A percentile compares a stretch with the other conserved stretches of the same genome.
phyloP scores from a whole-genome alignment of 768 basidiomycete species.

The Tricholoma bakamatsutake region DNA sequence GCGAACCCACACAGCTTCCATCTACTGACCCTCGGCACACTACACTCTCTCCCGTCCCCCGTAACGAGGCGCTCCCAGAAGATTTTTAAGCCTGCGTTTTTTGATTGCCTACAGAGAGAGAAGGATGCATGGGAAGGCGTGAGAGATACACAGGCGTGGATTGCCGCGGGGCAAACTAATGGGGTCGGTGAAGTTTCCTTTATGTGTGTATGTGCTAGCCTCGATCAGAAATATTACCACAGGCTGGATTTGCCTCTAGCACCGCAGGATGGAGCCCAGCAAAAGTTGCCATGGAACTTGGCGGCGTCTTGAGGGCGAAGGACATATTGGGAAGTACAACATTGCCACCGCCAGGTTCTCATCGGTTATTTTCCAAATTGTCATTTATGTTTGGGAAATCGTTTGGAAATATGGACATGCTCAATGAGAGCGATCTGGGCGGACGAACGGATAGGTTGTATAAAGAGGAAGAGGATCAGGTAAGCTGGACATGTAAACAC shows the following conservation, averaged over 20 bases:
- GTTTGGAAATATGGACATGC: slow-evolving; percentile 23
- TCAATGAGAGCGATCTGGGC: slow-evolving; percentile 29
- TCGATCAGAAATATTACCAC: background rate
- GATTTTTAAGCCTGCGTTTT: slow-evolving; percentile 83
- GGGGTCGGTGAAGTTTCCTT: slow-evolving; percentile 1
- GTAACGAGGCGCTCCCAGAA: slow-evolving; percentile 77
- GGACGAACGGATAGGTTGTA: slow-evolving; percentile 12
- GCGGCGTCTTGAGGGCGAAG: slow-evolving; percentile 50
- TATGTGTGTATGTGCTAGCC: background rate
- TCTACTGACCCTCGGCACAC: slow-evolving; percentile 68
- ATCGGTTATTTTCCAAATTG: slow-evolving; percentile 48
- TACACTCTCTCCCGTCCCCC: slow-evolving; percentile 86
- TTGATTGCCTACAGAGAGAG: slow-evolving; percentile 52
- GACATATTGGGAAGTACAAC: slow-evolving; percentile 20
- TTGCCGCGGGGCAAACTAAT: slow-evolving; percentile 28
- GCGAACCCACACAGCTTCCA: slow-evolving; percentile 86
- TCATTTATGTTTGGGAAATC: slow-evolving; percentile 35
- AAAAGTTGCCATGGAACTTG: slow-evolving; percentile 51
- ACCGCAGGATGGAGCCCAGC: slow-evolving; percentile 41
- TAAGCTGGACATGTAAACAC: slow-evolving; percentile 23
- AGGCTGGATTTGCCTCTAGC: slow-evolving; percentile 16
- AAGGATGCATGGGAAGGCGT: slow-evolving; percentile 58
- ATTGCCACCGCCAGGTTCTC: slow-evolving; percentile 25
- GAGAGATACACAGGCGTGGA: slow-evolving; percentile 53
- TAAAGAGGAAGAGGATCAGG: slow-evolving; percentile 18